These are phyloP conservation scores for Yamadazyma scolyti DNA, from an alignment of 805 yeast genomes.

Conservation along the genomic window DNA sequence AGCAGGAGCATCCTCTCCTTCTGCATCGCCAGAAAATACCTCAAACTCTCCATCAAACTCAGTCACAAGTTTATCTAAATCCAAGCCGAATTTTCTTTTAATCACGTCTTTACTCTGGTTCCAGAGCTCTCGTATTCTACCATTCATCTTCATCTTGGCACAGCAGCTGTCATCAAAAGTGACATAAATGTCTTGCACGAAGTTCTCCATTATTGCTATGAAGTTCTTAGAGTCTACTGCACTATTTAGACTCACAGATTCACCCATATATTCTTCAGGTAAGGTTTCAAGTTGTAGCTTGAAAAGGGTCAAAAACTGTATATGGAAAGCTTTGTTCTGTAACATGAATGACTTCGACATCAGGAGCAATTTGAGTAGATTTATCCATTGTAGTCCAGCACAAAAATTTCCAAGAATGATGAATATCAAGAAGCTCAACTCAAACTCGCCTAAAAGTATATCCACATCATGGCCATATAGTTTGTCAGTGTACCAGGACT, in stretches of 20 bases:
- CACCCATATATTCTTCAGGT: conserved; percentile 39
- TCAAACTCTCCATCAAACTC: conserved; percentile 20
- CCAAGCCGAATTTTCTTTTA: conserved; percentile 9
- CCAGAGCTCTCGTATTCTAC: conserved; percentile 17
- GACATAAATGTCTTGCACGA: conserved; percentile 13
- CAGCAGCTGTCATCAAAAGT: conserved; percentile 13
- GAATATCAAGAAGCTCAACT: conserved; percentile 46
- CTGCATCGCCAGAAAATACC: conserved; percentile 18
- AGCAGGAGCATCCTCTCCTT: conserved; percentile 27
- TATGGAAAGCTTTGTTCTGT: conserved; percentile 20
- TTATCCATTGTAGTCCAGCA: conserved; percentile 63
- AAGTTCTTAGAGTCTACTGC: conserved; percentile 17
- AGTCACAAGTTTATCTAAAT: conserved; percentile 9
- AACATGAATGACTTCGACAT: conserved; percentile 19
- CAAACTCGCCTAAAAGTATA: conserved; percentile 49
- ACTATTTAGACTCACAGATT: conserved; percentile 13
- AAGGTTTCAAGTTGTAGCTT: conserved; percentile 33
- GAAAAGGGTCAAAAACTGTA: conserved; percentile 26
- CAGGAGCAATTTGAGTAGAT: conserved; percentile 41
- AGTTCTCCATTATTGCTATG: conserved; percentile 16
- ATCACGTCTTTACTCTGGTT: conserved; percentile 6
- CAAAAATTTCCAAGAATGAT: conserved; percentile 60
- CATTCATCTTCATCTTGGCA: conserved; percentile 17
- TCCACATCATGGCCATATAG: conserved; percentile 28
- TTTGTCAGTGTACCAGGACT: conserved; percentile 52